phyloP scores from a whole-genome alignment of 148 eudicot species.

The Persicaria maculosa region DNA sequence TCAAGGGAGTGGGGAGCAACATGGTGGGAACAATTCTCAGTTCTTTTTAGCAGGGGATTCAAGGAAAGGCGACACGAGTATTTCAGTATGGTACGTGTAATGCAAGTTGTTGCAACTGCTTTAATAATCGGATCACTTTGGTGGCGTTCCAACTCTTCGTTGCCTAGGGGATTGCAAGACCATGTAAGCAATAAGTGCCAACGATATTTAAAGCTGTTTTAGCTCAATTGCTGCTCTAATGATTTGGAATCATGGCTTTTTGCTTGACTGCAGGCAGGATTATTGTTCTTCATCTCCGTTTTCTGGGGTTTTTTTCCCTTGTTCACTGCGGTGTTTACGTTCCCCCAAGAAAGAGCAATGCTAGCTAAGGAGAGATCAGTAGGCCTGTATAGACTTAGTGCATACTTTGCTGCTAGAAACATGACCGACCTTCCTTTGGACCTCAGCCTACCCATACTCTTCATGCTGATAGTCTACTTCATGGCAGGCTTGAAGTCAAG shows the following conservation, averaged over 20 bases:
- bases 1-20: constrained; percentile 18
- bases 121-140: constrained; percentile 27
- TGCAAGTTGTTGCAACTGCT: constrained; percentile 27
- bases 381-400: constrained; percentile 24
- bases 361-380: constrained; percentile 22
- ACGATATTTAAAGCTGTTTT: neutral
- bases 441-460: constrained; percentile 17
- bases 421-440: constrained; percentile 20
- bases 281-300: constrained; percentile 22
- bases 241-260: neutral
- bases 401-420: constrained; percentile 25
- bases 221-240: neutral
- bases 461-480: constrained; percentile 23
- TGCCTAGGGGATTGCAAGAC: constrained; percentile 12
- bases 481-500: constrained; percentile 23
- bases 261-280: constrained; percentile 20
- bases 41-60: constrained; percentile 26
- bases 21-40: constrained; percentile 26
- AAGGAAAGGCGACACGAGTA: constrained; percentile 30
- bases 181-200: constrained; percentile 16
- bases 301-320: constrained; percentile 25
- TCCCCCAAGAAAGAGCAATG: constrained; percentile 26
- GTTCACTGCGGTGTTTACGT: constrained; percentile 21
- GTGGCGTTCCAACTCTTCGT: constrained; percentile 22
- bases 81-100: constrained; percentile 21